Evolutionary conservation across 75 land plant genomes (phyloP), one percentile per base, ranked within the genome.

Genomic region (Azolla pinnata): DNA sequence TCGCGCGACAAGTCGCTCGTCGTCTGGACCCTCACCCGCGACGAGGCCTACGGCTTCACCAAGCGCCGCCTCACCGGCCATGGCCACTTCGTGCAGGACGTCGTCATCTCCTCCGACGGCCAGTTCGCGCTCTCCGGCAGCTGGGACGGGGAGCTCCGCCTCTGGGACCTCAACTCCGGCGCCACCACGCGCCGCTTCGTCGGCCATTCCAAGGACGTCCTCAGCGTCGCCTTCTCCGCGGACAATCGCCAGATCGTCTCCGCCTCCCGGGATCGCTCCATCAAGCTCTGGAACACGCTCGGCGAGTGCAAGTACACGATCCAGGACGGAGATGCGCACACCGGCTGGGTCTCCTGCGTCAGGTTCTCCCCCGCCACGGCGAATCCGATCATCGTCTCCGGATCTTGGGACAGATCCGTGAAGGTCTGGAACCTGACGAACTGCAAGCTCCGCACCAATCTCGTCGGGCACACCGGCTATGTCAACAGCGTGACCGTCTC

Each of bases 271-370:
- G 89, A 85, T 67, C 69, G 80, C 38, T 71, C 80, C 44, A 85
- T 85, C 50, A 83, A 79, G 86, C 78, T 85, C 14, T 85, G 88
- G 88, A 85, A 85, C 79, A 85, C 89, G 3, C 83, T 85, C 19
- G 89, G 89, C 2, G 89, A 85, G 70, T 85, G 89, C 78, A 85
- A 83, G 65, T 85, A 79, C 61, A 83, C 86, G 0, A 85, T 83
- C 61, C 80, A 76, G 64, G 78, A 63, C 12, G 74, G 63, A 7
- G 79, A 76, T 20, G 70, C 77, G 18, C 79, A 76, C 20, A 66
- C 64, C 17, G 68, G 67, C 12, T 74, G 79, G 78, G 71, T 76
- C 24, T 56, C 62, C 60, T 75, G 79, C 47, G 79, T 76, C n/a
- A 62, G 78, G 19, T 76, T 76, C 59, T 66, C 70, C 2, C 79